Evolutionary conservation across 2,329 filamentous ascomycete genomes (phyloP), one percentile per base, ranked within the genome.

Genomic region (Cercospora nicotianae): DNA sequence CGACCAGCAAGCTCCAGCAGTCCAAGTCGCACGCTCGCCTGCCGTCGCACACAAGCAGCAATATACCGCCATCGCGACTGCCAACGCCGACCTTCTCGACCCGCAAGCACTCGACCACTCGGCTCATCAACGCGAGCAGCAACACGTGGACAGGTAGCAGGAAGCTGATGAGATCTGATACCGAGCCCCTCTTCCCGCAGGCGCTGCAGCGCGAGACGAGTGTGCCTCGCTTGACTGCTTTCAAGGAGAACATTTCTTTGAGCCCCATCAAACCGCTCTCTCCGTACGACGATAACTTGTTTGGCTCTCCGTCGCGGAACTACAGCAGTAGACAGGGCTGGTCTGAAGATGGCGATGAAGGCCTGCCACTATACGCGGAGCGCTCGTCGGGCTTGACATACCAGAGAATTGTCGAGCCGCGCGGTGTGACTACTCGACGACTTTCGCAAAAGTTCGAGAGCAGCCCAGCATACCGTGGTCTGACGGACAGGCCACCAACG

Each of bases 241-340:
- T 76, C 71, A 78, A 78, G 65, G 77, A 79, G 69, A 78, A 78
- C 66, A 70, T 77, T 26, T 71, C 76, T 0, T 64, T 74, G 28
- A 78, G 73, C 63, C 72, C 72, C 0, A 72, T 72, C 65, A 76
- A 73, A 65, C 70, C 71, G 23, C 60, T 75, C 9, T 48, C 62
- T 20, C 71, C 75, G 28, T 65, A 64, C 23, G 67, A 72, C 13
- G 69, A 70, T 6, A 53, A 67, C 18, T 68, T 72, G 20, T 71
- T 74, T 18, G 64, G 68, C 63, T 30, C 67, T 16, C 64, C 70
- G 9, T 67, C 70, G n/a, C 65, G 72, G 31, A 57, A 64, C 13
- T 72, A 72, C 39, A 59, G 48, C 33, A 65, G 62, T 26, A 57
- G 68, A 23, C 67, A 70, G 51, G 69, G 62, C 42, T 71, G 70